Evolutionary conservation across 1,139 yeast species (phyloP).

Genomic region (Candida tropicalis): DNA sequence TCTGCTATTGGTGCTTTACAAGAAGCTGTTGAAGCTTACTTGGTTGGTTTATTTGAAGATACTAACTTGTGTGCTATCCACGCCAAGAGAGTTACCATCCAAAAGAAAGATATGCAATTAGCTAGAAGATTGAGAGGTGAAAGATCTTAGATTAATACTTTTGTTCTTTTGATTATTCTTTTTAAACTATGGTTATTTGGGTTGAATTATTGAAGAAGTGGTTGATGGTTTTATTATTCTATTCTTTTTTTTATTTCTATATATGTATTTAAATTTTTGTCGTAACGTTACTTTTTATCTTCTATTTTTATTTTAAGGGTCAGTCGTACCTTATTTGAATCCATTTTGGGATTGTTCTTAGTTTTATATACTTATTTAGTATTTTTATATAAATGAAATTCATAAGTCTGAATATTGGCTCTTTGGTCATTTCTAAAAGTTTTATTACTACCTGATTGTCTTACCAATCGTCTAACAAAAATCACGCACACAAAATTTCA

Average conservation of each 20-base stretch:
- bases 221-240: background rate
- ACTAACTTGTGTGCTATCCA: constrained; percentile 57
- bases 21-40: constrained; percentile 56
- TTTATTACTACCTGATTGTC: too few relatives aligned
- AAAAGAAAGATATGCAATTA: constrained; percentile 56
- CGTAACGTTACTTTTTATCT: background rate
- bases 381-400: too few relatives aligned
- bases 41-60: constrained; percentile 54
- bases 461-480: too few relatives aligned
- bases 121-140: constrained; percentile 60
- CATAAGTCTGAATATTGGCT: too few relatives aligned
- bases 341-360: too few relatives aligned
- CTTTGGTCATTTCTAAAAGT: too few relatives aligned
- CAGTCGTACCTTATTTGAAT: too few relatives aligned
- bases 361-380: too few relatives aligned
- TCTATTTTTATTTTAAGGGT: too few relatives aligned
- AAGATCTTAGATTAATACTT: constrained; percentile 41
- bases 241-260: background rate
- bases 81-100: constrained; percentile 57
- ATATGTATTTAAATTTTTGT: background rate
- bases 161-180: too few relatives aligned
- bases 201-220: background rate
- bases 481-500: too few relatives aligned
- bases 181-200: background rate
- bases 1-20: constrained; percentile 56